These are phyloP conservation scores for Trichosporon coremiiforme DNA, from an alignment of 1,284 basidiomycete species.

Conservation along the genomic window DNA sequence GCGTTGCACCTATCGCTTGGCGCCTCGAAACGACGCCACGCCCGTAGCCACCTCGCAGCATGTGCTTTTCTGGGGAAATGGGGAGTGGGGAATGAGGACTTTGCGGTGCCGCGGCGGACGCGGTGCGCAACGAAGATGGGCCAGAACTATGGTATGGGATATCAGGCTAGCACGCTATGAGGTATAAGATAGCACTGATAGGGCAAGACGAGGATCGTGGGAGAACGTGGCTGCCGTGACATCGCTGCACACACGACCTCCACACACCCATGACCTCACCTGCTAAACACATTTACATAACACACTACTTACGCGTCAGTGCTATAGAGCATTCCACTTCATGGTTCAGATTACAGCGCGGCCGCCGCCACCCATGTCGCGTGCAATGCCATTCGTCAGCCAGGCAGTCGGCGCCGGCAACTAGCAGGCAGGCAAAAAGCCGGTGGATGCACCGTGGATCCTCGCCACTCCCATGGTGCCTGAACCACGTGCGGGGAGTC, in stretches of 20 bases:
- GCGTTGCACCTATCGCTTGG: not conserved
- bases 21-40: not conserved
- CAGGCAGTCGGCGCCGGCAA: not conserved
- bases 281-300: not conserved
- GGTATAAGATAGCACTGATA: not conserved
- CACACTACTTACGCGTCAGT: not conserved
- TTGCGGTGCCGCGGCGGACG: not conserved
- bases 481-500: constrained; percentile 6
- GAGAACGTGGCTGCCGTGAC: not conserved
- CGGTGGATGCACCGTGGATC: constrained; percentile 15
- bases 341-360: not conserved
- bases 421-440: not conserved
- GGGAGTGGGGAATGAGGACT: not conserved
- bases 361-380: constrained; percentile 11
- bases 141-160: not conserved
- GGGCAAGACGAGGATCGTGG: not conserved
- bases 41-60: not conserved
- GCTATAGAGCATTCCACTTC: not conserved
- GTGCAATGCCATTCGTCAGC: not conserved
- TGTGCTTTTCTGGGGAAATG: not conserved
- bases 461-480: constrained; percentile 10
- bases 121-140: not conserved
- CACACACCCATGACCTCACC: not conserved
- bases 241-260: not conserved
- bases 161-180: not conserved